These are phyloP conservation scores for Rhododendron mucronatum DNA, from an alignment of 148 eudicot species.

Conservation along the genomic window DNA sequence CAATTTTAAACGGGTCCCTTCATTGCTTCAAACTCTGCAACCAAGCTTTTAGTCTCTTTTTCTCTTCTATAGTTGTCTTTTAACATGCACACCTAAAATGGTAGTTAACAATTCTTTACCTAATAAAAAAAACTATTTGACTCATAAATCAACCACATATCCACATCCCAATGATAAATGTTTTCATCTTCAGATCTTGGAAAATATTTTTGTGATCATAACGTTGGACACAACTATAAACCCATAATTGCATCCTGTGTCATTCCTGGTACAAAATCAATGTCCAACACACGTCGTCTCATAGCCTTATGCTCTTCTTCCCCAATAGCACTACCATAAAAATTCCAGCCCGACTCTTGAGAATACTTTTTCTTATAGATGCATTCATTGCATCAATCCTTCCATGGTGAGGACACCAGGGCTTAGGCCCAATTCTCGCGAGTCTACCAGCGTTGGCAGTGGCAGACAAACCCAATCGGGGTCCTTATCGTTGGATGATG, in stretches of 20 bases:
- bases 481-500: no score
- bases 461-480: no score
- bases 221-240: neutral
- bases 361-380: no score
- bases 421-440: no score
- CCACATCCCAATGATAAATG: neutral
- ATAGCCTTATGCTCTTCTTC: no score
- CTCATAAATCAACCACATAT: neutral
- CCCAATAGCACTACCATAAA: no score
- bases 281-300: no score
- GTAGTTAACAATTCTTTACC: neutral
- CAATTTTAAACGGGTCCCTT: neutral
- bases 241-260: neutral
- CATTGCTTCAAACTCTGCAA: neutral
- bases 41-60: neutral
- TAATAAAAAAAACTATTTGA: neutral
- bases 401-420: no score
- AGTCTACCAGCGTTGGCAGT: no score
- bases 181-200: neutral
- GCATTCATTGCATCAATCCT: no score
- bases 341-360: no score
- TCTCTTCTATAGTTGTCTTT: neutral
- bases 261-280: no score
- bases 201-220: neutral
- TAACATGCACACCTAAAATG: neutral